Evolutionary conservation across 176 grass and related monocot species (phyloP).

Genomic region (Aegilops umbellulata): DNA sequence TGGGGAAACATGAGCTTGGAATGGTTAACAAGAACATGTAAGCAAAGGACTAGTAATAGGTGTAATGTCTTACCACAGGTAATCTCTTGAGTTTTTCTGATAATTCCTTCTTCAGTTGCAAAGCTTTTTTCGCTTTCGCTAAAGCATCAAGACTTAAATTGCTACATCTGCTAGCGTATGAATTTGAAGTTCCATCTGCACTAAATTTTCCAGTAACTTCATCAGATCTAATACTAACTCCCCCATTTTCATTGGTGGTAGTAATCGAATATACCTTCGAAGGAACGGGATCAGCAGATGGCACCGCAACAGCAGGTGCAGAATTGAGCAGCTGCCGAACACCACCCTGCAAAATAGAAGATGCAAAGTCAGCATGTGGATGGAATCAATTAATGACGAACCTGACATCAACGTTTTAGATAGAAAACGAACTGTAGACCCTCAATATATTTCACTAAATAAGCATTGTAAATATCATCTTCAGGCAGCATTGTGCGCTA

Average conservation of each 20-base stretch:
- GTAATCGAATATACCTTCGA: slow-evolving; percentile 81
- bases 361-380: too few species aligned
- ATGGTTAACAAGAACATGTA: slow-evolving; percentile 11
- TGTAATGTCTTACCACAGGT: slow-evolving; percentile 51
- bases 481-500: not conserved
- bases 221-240: slow-evolving; percentile 99
- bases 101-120: slow-evolving; percentile 88
- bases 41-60: not conserved
- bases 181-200: slow-evolving; percentile 85
- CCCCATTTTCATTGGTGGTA: slow-evolving; percentile 92
- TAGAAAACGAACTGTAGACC: too few species aligned
- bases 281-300: too few species aligned
- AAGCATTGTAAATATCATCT: too few species aligned
- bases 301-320: too few species aligned
- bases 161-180: slow-evolving; percentile 63
- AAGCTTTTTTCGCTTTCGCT: slow-evolving; percentile 98
- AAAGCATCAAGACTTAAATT: slow-evolving; percentile 93
- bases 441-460: too few species aligned
- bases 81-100: slow-evolving; percentile 82
- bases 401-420: too few species aligned
- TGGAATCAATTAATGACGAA: too few species aligned
- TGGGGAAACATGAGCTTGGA: not conserved
- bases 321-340: too few species aligned
- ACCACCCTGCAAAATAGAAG: too few species aligned
- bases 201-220: slow-evolving; percentile 98